A percentile compares a stretch with the other conserved stretches of the same genome.
These are phyloP conservation scores for Raffaelea arxii DNA, from an alignment of 2,329 filamentous ascomycete genomes.

Conservation along the genomic window DNA sequence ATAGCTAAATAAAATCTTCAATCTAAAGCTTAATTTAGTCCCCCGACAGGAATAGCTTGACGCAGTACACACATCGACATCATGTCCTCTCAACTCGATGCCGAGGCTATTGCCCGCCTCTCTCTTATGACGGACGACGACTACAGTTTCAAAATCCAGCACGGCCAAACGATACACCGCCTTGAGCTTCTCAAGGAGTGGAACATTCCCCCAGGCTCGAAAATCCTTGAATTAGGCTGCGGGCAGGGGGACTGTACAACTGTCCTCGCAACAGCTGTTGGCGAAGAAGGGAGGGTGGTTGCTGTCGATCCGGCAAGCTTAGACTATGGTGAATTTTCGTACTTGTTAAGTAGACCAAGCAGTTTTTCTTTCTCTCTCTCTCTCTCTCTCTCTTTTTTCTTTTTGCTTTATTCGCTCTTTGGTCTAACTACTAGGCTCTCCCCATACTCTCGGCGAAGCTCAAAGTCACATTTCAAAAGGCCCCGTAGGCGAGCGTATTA, in stretches of 20 bases:
- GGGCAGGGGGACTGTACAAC: conserved; percentile 49
- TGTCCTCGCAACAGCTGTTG: conserved; percentile 39
- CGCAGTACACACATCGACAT: too few relatives aligned
- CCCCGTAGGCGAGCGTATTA: conserved; percentile 29
- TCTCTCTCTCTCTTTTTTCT: too few relatives aligned
- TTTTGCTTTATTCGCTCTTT: too few relatives aligned
- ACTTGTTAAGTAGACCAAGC: too few relatives aligned
- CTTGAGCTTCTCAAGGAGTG: conserved; percentile 24
- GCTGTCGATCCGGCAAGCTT: conserved; percentile 42
- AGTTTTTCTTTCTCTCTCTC: too few relatives aligned
- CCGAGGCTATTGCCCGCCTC: conserved; percentile 1
- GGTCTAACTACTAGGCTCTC: too few relatives aligned
- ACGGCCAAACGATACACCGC: conserved; percentile 19
- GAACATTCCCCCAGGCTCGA: conserved; percentile 26
- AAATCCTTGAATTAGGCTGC: conserved; percentile 47
- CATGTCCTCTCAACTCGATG: conserved; percentile 5
- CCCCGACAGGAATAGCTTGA: too few relatives aligned
- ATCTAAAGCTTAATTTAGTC: too few relatives aligned
- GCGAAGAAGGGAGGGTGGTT: conserved; percentile 32
- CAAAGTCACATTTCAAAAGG: conserved; percentile 33
- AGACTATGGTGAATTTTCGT: conserved; percentile 43
- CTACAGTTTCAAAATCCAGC: conserved; percentile 3
- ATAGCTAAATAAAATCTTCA: too few relatives aligned
- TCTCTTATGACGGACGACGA: conserved; percentile 1
- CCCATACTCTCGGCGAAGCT: conserved; percentile 38